phyloP scores from a whole-genome alignment of 129 eudicot genomes.

The Tagetes erecta region DNA sequence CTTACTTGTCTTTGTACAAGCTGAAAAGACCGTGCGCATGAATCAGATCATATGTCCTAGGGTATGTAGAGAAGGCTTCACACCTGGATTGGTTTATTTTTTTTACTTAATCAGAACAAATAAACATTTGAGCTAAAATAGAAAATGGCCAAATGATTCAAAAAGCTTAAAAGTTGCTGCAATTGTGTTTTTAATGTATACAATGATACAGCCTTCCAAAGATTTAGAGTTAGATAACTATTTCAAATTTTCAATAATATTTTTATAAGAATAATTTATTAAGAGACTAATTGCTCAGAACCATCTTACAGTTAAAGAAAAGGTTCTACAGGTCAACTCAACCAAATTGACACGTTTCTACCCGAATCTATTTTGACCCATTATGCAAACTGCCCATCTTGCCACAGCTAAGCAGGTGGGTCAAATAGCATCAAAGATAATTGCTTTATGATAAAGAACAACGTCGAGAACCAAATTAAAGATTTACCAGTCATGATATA shows the following conservation, averaged over 20 bases:
- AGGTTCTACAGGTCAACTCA: not conserved
- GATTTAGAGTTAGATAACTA: not conserved
- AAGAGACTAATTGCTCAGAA: not conserved
- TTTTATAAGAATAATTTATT: not conserved
- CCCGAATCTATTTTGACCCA: not conserved
- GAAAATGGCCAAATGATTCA: too few species aligned
- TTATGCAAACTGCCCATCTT: not conserved
- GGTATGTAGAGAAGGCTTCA: conserved; percentile 68
- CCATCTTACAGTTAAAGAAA: not conserved
- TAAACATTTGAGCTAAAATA: not conserved
- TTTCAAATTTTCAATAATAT: not conserved
- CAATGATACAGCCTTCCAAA: too few species aligned
- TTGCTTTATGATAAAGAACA: not conserved
- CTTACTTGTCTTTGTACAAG: conserved; percentile 68
- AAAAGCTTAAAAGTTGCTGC: not conserved
- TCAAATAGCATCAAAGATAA: not conserved
- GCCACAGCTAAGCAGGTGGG: not conserved
- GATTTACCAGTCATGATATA: conserved; percentile 63
- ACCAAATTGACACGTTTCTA: not conserved
- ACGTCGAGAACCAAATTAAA: not conserved
- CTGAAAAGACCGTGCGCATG: conserved; percentile 46
- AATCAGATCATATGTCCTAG: conserved; percentile 41
- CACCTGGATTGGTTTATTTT: conserved; percentile 33
- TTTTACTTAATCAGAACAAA: not conserved
- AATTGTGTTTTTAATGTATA: not conserved